phyloP scores from a whole-genome alignment of 352 stramenopile species.

The Globisporangium middletonii region DNA sequence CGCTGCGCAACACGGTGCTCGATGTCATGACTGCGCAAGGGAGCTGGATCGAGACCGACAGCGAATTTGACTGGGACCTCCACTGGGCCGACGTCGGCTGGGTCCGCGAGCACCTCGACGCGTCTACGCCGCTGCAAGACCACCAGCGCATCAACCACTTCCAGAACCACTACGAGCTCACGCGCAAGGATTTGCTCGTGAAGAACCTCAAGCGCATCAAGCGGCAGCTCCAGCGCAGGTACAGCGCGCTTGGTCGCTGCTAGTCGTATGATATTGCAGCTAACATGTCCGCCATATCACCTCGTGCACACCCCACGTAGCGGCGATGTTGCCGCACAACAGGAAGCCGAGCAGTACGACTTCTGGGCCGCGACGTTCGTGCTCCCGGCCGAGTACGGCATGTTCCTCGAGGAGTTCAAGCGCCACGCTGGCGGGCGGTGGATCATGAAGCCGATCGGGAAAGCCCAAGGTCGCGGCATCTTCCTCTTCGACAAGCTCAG shows the following conservation, averaged over 20 bases:
- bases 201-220: constrained; percentile 92
- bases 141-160: constrained; percentile 89
- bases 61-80: constrained; percentile 73
- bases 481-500: constrained; percentile 87
- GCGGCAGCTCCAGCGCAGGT: constrained; percentile 69
- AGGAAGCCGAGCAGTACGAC: constrained; percentile 43
- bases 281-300: too few species aligned
- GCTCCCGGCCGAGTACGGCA: constrained; percentile 83
- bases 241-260: not conserved
- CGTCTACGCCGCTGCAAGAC: constrained; percentile 54
- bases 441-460: constrained; percentile 94
- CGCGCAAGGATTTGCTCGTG: constrained; percentile 82
- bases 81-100: constrained; percentile 84
- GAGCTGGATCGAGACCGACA: constrained; percentile 71
- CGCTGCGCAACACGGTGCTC: constrained; percentile 72
- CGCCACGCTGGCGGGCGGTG: constrained; percentile 59
- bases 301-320: too few species aligned
- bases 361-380: constrained; percentile 81
- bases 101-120: constrained; percentile 73
- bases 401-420: constrained; percentile 72
- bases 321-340: constrained; percentile 21
- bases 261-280: too few species aligned
- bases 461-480: constrained; percentile 68
- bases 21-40: constrained; percentile 57
- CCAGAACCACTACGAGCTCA: constrained; percentile 92